Evolutionary conservation across 352 stramenopile genomes (phyloP).

Genomic region (Paralagenidium karlingii): DNA sequence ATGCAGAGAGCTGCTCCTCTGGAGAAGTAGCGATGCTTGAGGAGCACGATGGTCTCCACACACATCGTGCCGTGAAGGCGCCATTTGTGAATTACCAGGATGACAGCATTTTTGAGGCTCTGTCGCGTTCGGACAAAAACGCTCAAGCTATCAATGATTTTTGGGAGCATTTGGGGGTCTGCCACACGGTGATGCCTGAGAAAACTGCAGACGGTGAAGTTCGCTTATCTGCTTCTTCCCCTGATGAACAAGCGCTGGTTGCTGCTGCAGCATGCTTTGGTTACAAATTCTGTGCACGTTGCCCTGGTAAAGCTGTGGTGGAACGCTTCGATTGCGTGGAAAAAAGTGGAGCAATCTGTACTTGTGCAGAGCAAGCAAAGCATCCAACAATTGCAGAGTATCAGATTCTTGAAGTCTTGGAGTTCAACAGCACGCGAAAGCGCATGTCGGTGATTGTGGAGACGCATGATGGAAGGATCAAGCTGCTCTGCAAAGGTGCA

Average conservation of each 20-base stretch:
- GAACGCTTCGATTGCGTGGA: constrained; percentile 16
- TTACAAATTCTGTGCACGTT: constrained; percentile 62
- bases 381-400: constrained; percentile 16
- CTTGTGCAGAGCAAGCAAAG: constrained; percentile 5
- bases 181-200: constrained; percentile 97
- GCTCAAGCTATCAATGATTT: constrained; percentile 47
- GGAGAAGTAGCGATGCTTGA: constrained; percentile 15
- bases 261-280: constrained; percentile 71
- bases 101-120: constrained; percentile 48
- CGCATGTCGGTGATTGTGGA: constrained; percentile 90
- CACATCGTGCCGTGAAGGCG: constrained; percentile 46
- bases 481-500: constrained; percentile 79
- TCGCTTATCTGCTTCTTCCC: constrained; percentile 84
- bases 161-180: constrained; percentile 83
- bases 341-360: constrained; percentile 14
- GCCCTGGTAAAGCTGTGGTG: constrained; percentile 58
- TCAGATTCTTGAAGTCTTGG: constrained; percentile 86
- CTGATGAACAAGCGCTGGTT: constrained; percentile 84
- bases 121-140: constrained; percentile 24
- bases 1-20: constrained; percentile 2
- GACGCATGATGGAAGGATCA: constrained; percentile 29
- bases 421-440: constrained; percentile 93
- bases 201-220: constrained; percentile 77
- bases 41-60: constrained; percentile 7
- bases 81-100: constrained; percentile 85